phyloP scores from a whole-genome alignment of 192 early-diverging fungal genomes.

The Coemansia sp. region DNA sequence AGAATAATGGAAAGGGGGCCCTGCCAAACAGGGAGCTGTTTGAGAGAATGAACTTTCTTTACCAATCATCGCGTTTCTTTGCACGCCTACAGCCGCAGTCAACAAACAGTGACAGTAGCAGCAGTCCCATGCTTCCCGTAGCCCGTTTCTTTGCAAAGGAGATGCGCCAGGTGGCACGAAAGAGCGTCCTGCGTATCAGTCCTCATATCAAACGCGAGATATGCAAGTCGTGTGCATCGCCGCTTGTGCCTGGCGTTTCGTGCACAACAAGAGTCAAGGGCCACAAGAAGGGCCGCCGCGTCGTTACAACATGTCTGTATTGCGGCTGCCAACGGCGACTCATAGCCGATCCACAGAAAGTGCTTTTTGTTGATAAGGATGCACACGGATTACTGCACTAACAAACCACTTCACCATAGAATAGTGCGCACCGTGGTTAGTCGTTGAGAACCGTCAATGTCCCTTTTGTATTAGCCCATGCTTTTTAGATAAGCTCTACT shows the following conservation, averaged over 20 bases:
- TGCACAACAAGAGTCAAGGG: conserved; percentile 38
- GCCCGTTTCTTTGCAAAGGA: conserved; percentile 48
- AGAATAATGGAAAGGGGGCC: conserved; percentile 9
- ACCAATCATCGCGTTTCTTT: conserved; percentile 44
- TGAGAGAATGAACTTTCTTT: conserved; percentile 53
- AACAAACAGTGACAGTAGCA: background rate
- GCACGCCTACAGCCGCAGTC: conserved; percentile 8
- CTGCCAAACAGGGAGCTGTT: conserved; percentile 49
- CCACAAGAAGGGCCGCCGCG: conserved; percentile 16
- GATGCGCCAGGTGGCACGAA: conserved; percentile 45
- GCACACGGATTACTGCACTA: conserved; percentile 29
- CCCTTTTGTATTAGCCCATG: too few species aligned
- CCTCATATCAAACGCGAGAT: conserved; percentile 46
- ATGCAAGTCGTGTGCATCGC: conserved; percentile 33
- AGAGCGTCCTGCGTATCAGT: conserved; percentile 49
- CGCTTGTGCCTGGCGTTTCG: conserved; percentile 41
- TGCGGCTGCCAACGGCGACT: conserved; percentile 33
- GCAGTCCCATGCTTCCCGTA: conserved; percentile 20
- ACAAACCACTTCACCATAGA: background rate
- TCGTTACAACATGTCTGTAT: conserved; percentile 40
- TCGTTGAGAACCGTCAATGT: conserved; percentile 27
- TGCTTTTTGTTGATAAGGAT: conserved; percentile 39
- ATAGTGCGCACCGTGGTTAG: conserved; percentile 24
- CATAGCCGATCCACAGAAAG: conserved; percentile 18
- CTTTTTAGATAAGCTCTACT: too few species aligned